Percentiles rank a stretch among this genome's conserved stretches.
phyloP scores from a whole-genome alignment of 805 yeast species.

The Candida alai region DNA sequence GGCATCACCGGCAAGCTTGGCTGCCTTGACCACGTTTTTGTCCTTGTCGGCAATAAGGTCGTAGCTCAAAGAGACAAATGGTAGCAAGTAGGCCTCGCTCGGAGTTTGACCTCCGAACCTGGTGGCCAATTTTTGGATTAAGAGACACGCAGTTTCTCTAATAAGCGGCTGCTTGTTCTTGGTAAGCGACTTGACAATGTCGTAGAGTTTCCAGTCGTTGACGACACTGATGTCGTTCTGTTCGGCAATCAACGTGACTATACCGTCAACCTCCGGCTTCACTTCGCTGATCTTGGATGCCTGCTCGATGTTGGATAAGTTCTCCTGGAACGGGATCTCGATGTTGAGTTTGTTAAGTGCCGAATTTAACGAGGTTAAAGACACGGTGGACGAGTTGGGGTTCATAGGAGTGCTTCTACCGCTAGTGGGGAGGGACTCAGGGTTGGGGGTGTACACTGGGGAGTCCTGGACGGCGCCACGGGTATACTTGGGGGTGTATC shows the following conservation, averaged over 20 bases:
- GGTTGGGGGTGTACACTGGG: constrained; percentile 19
- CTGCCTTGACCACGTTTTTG: constrained; percentile 77
- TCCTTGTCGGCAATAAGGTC: constrained; percentile 86
- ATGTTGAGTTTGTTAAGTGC: constrained; percentile 60
- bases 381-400: constrained; percentile 55
- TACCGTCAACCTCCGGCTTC: constrained; percentile 48
- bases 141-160: constrained; percentile 71
- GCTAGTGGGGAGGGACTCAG: constrained; percentile 31
- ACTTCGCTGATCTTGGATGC: constrained; percentile 53
- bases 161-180: constrained; percentile 72
- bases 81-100: constrained; percentile 68
- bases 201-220: constrained; percentile 61
- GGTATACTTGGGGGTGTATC: constrained; percentile 6
- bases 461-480: constrained; percentile 8
- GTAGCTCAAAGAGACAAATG: constrained; percentile 57
- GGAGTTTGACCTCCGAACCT: constrained; percentile 67
- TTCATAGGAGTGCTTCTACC: constrained; percentile 34
- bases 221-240: constrained; percentile 44
- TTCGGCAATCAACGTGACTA: constrained; percentile 45
- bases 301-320: constrained; percentile 48
- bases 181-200: constrained; percentile 58
- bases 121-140: constrained; percentile 55
- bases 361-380: constrained; percentile 67
- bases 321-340: constrained; percentile 62
- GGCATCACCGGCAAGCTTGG: constrained; percentile 73